Base-by-base conservation (phyloP, 225 moss, liverwort and hornwort species). In the Anthoceros angustus region DNA sequence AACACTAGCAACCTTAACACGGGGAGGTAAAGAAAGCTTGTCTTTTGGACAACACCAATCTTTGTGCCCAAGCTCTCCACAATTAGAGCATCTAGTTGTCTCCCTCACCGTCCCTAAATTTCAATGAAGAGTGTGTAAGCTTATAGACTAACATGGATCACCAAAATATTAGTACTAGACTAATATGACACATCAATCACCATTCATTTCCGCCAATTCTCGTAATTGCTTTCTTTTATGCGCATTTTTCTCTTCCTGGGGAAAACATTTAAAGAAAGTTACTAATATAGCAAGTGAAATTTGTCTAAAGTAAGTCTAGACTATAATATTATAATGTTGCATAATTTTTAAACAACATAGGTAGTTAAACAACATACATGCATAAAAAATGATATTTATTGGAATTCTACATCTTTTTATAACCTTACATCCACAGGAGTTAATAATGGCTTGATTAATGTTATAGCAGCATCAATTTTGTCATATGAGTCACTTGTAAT, bases 161-260 rank as follows among this genome's bases (percentile, higher is more conserved):
- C 32, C 4, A 32, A 32, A 4, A 32, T 32, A 32, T 4, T 32
- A 32, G 4, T 32, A 4, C 2, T 32, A 4, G 2, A 32, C 1
- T 1, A 32, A 32, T 32, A 4, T 32, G 32, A 32, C 4, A 32
- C 32, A 32, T 32, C 32, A 55, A 55, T 55, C 74, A 92, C 86
- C 92, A 69, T 89, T 86, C 88, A 93, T 93, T 80, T 93, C 85
- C 43, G 92, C 92, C 66, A 93, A 83, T 75, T 93, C 88, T 70
- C 80, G 77, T 0, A 87, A 76, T 69, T 93, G 86, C 79, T 89
- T 93, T 0, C 80, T 81, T 26, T 93, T 93, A 12, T 93, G 86
- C 70, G 83, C 80, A 62, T 88, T 88, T 72, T 82, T 83, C 68
- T 85, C 70, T 80, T 93, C 92, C 88, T 93, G 11, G 42, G 77